Percentiles rank a stretch among this genome's conserved stretches.
These are phyloP conservation scores for Phanerochaete sordida DNA, from an alignment of 768 basidiomycete genomes.

Conservation along the genomic window DNA sequence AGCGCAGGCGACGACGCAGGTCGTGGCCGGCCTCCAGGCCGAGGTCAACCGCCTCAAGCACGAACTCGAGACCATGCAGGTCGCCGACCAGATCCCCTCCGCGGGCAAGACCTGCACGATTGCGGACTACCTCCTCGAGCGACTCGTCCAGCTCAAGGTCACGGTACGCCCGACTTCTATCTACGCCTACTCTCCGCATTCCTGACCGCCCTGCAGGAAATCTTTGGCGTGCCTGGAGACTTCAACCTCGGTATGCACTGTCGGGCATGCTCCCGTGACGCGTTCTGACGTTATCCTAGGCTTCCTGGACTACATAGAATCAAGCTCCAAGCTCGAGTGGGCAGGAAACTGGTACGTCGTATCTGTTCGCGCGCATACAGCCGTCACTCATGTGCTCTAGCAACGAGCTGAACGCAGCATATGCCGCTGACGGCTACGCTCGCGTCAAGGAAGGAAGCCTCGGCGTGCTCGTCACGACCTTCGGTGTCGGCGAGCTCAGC, in stretches of 20 bases:
- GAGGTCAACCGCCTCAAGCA: constrained; percentile 45
- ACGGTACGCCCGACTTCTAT: constrained; percentile 35
- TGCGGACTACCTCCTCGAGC: constrained; percentile 57
- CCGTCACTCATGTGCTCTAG: constrained; percentile 31
- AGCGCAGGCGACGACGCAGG: constrained; percentile 8
- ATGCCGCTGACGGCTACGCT: constrained; percentile 93
- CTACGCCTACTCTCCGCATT: neutral
- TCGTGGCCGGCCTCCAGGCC: constrained; percentile 33
- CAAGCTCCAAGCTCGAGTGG: constrained; percentile 76
- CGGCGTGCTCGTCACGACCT: constrained; percentile 78
- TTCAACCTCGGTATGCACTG: constrained; percentile 61
- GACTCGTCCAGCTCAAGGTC: constrained; percentile 63
- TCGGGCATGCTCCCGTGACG: neutral
- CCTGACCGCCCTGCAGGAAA: constrained; percentile 41
- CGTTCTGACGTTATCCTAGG: neutral
- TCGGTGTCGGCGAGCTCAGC: constrained; percentile 92
- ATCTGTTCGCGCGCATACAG: neutral
- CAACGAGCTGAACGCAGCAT: constrained; percentile 83
- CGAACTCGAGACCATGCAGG: constrained; percentile 40
- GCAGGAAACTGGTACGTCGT: constrained; percentile 72
- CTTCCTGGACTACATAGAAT: constrained; percentile 75
- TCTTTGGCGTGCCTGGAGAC: constrained; percentile 88
- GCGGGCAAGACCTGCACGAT: constrained; percentile 43
- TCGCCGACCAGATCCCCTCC: constrained; percentile 27
- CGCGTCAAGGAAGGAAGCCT: constrained; percentile 74